Evolutionary conservation across 805 yeast species (phyloP).

Genomic region (Pichia scutulata): DNA sequence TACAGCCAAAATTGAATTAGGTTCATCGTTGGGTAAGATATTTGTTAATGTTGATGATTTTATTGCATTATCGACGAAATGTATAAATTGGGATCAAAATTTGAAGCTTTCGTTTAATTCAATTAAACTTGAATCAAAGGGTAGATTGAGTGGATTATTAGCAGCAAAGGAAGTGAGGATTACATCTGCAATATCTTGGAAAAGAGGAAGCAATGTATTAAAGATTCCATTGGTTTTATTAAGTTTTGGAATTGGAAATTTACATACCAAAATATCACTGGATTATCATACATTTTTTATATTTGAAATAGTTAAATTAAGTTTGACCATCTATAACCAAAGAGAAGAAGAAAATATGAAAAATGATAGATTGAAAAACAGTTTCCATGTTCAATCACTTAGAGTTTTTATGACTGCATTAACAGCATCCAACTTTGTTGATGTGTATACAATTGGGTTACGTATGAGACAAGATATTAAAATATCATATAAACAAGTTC

Average conservation of each 20-base stretch:
- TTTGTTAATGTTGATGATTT: slow-evolving; percentile 45
- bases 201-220: slow-evolving; percentile 32
- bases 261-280: slow-evolving; percentile 59
- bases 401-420: slow-evolving; percentile 71
- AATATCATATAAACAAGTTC: slow-evolving; percentile 66
- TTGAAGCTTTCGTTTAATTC: slow-evolving; percentile 52
- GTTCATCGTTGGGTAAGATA: slow-evolving; percentile 72
- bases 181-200: slow-evolving; percentile 70
- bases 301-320: slow-evolving; percentile 39
- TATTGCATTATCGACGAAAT: slow-evolving; percentile 66
- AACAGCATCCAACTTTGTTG: slow-evolving; percentile 76
- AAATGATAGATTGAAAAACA: slow-evolving; percentile 52
- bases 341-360: slow-evolving; percentile 36
- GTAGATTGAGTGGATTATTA: slow-evolving; percentile 75
- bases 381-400: slow-evolving; percentile 41
- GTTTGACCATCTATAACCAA: slow-evolving; percentile 61
- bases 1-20: slow-evolving; percentile 60
- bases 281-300: slow-evolving; percentile 84
- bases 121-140: slow-evolving; percentile 49
- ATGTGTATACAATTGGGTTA: slow-evolving; percentile 61
- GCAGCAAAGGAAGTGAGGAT: slow-evolving; percentile 40
- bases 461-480: slow-evolving; percentile 69
- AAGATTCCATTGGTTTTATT: slow-evolving; percentile 63
- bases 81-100: slow-evolving; percentile 63
- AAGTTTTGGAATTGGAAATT: slow-evolving; percentile 45